Base-by-base conservation (phyloP, 441 rosid species). In the Mallotus japonicus region DNA sequence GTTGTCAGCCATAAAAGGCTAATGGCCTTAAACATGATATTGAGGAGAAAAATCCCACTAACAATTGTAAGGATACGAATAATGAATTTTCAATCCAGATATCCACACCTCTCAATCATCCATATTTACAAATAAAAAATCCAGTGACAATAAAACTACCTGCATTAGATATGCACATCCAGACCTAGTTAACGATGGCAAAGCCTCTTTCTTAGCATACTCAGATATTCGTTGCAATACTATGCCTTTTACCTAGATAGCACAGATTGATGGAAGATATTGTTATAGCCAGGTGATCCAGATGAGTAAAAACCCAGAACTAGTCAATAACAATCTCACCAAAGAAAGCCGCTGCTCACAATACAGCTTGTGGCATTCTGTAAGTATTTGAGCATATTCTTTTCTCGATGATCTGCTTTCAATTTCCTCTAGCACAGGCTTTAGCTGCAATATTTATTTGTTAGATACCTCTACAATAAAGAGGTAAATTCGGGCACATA, bases 121-220 rank as follows among this genome's bases (percentile, higher is more conserved):
- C 44, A 28, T 16, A 62, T 40, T 14, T 50, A 40, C 61, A 14
- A 22, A 65, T 28, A 17, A 55, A 16, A 62, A 66, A 14, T 3
- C 17, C 28, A 13, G 59, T 16, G 5, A 1, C 14, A 15, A 9
- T 28, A 20, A 77, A 72, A 64, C 34, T 86, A 93, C 98, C 96
- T 90, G 98, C 91, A 89, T 92, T 70, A 95, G 85, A 79, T 95
- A 95, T 71, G 98, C 93, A 85, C 99, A 95, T 70, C 99, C 98
- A 61, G 98, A 89, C 86, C 99, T 90, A 53, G 98, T 95, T 87
- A 95, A 85, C 44, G 97, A 90, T 65, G 98, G 95, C 85, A 95
- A 84, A 62, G 92, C 86, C 86, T 92, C 98, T 78, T 89, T 95
- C 85, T 91, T 95, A 71, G 99, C 62, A 83, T 89, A 95, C 69